Percentiles rank a stretch among this genome's conserved stretches.
Evolutionary conservation across 2,329 filamentous ascomycete species (phyloP).

Genomic region (Verticillium longisporum): DNA sequence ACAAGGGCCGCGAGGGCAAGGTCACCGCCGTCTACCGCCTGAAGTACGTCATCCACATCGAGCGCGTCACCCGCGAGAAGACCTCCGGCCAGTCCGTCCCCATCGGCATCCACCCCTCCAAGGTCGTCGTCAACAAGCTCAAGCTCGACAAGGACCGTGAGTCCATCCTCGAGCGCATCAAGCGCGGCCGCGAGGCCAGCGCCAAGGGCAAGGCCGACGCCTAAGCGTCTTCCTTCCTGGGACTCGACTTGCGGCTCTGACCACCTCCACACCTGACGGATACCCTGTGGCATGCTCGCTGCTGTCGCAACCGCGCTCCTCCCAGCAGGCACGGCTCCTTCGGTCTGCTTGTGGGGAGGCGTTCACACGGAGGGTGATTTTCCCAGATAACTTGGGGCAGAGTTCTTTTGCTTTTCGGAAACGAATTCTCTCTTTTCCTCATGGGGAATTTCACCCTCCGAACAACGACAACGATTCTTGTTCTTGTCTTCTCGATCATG

Average conservation of each 20-base stretch:
- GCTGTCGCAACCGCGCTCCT: not conserved
- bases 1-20: conserved; percentile 99
- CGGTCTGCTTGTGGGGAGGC: conserved; percentile 2
- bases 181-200: conserved; percentile 68
- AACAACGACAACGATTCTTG: no score
- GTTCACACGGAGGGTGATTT: not conserved
- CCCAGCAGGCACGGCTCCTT: not conserved
- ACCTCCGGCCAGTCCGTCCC: conserved; percentile 93
- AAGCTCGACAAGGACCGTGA: conserved; percentile 97
- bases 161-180: conserved; percentile 80
- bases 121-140: conserved; percentile 97
- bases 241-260: not conserved
- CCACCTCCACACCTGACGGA: not conserved
- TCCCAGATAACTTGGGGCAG: not conserved
- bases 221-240: conserved; percentile 24
- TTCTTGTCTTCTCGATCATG: not conserved
- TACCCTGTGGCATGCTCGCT: not conserved
- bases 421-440: no score
- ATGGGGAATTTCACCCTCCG: no score
- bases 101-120: conserved; percentile 89
- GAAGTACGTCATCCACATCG: conserved; percentile 96
- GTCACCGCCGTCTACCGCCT: conserved; percentile 96
- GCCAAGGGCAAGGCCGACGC: conserved; percentile 63
- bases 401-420: not conserved
- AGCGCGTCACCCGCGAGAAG: conserved; percentile 96